Conservation (phyloP, 805 yeast species). For the Candida broadrunensis region DNA sequence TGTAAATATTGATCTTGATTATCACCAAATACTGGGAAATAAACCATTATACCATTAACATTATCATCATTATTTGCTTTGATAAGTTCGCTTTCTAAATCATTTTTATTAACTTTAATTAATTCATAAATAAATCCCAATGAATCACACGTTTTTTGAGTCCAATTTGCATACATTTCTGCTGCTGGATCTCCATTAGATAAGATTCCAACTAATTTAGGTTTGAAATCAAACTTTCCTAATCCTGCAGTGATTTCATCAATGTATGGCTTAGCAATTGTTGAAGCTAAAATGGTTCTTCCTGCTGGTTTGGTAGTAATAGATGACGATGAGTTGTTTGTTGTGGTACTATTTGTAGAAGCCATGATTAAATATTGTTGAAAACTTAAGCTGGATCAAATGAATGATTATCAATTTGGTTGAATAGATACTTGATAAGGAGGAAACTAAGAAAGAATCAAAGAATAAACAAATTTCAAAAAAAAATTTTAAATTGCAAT, state of each 20-base stretch:
- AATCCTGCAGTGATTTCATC: conserved; percentile 69
- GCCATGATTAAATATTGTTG: neutral
- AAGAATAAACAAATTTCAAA: too few relatives aligned
- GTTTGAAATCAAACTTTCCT: conserved; percentile 49
- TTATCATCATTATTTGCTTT: conserved; percentile 73
- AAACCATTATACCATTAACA: conserved; percentile 93
- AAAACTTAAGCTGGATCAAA: neutral
- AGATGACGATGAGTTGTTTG: neutral
- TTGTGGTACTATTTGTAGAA: neutral
- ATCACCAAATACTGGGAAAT: conserved; percentile 95
- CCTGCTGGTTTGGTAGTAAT: conserved; percentile 48
- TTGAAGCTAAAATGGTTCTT: conserved; percentile 81
- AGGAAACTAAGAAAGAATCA: neutral
- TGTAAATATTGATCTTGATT: conserved; percentile 94
- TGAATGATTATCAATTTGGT: conserved; percentile 1
- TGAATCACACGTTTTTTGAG: conserved; percentile 82
- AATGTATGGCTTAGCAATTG: conserved; percentile 77
- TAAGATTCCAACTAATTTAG: conserved; percentile 83
- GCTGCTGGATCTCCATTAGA: conserved; percentile 97
- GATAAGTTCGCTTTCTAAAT: conserved; percentile 77
- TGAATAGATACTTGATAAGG: neutral
- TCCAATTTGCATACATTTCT: conserved; percentile 92
- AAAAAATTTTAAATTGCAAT: too few relatives aligned
- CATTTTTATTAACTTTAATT: conserved; percentile 71
- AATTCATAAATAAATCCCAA: conserved; percentile 85